phyloP scores from a whole-genome alignment of 2,329 filamentous ascomycete genomes.

The Fusarium sp. region DNA sequence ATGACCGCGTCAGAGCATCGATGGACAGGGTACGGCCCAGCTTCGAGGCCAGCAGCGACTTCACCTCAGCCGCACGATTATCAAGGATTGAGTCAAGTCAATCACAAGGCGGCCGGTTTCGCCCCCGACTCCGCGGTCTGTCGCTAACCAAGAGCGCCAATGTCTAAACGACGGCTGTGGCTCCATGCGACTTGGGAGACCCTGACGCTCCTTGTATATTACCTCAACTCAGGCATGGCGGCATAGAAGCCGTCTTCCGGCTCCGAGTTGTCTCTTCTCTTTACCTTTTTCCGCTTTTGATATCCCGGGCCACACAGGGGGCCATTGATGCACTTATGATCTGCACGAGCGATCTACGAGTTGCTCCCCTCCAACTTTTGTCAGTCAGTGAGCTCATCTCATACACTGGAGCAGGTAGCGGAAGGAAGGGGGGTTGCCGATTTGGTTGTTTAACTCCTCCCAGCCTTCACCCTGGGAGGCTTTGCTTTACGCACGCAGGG shows the following conservation, averaged over 20 bases:
- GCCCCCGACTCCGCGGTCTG: constrained; percentile 53
- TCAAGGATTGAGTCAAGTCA: constrained; percentile 80
- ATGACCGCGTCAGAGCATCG: constrained; percentile 82
- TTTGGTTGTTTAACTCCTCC: constrained; percentile 33
- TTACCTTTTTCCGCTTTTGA: constrained; percentile 48
- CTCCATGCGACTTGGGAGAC: constrained; percentile 26
- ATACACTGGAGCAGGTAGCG: constrained; percentile 27
- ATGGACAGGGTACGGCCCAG: constrained; percentile 86
- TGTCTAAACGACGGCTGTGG: constrained; percentile 40
- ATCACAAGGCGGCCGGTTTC: constrained; percentile 51
- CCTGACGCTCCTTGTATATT: constrained; percentile 45
- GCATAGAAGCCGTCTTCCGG: constrained; percentile 25
- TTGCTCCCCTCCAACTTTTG: constrained; percentile 39
- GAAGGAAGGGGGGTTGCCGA: constrained; percentile 33
- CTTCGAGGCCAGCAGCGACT: constrained; percentile 88
- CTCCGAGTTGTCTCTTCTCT: constrained; percentile 34
- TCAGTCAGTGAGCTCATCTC: constrained; percentile 23
- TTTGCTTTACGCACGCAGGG: constrained; percentile 47
- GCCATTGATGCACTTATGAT: constrained; percentile 54
- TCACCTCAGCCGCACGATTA: constrained; percentile 87
- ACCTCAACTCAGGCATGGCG: constrained; percentile 36
- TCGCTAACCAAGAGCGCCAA: constrained; percentile 55
- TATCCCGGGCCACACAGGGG: constrained; percentile 47
- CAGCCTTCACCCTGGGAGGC: constrained; percentile 25
- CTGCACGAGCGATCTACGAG: constrained; percentile 60